These are phyloP conservation scores for Vitis labrusca DNA, from an alignment of 164 flowering plant species.

Conservation along the genomic window DNA sequence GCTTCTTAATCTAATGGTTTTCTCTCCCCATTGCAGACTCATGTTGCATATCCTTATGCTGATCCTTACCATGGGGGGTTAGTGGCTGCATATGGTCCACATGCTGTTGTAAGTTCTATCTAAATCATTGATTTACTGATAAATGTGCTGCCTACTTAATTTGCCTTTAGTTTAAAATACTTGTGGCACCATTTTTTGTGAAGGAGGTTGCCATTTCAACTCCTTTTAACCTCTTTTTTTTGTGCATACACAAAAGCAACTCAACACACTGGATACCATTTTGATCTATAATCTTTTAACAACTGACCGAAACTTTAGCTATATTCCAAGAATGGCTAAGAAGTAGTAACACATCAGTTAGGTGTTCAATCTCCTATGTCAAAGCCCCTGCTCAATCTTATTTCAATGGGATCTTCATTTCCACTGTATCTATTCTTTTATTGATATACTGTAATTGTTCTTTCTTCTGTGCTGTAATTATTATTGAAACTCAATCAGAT, in stretches of 20 bases:
- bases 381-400: background rate
- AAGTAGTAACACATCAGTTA: too few relatives aligned
- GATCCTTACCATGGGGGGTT: conserved; percentile 53
- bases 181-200: too few relatives aligned
- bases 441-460: background rate
- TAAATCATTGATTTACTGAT: too few relatives aligned
- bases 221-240: too few relatives aligned
- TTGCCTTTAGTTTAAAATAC: too few relatives aligned
- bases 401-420: background rate
- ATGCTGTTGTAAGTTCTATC: conserved; percentile 46
- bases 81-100: conserved; percentile 54
- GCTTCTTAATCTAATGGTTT: conserved; percentile 7
- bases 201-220: too few relatives aligned
- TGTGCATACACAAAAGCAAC: too few relatives aligned
- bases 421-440: background rate
- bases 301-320: background rate
- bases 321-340: too few relatives aligned
- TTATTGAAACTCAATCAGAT: conserved; percentile 25
- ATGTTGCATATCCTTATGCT: conserved; percentile 42
- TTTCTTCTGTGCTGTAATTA: background rate
- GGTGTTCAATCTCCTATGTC: background rate
- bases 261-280: too few relatives aligned
- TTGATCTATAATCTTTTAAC: background rate
- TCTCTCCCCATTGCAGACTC: conserved; percentile 36
- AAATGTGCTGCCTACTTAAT: too few relatives aligned